Percentiles rank a stretch among this genome's conserved stretches.
phyloP scores from a whole-genome alignment of 768 basidiomycete species.

The Lanmaoa pseudosensibilis region DNA sequence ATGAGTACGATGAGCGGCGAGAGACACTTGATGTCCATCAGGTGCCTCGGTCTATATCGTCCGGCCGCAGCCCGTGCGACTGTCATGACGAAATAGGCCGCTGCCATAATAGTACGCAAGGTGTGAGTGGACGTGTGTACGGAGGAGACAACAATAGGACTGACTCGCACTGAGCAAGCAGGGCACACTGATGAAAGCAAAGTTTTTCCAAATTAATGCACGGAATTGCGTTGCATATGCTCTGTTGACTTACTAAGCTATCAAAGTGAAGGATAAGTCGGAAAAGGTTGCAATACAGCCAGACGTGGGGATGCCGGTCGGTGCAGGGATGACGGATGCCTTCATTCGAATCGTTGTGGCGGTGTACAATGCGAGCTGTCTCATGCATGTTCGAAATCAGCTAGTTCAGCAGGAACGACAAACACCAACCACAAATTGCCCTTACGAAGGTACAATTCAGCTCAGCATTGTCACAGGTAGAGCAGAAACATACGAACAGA shows the following conservation, averaged over 20 bases:
- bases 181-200: neutral
- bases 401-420: neutral
- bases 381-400: neutral
- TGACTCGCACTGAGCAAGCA: neutral
- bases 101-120: neutral
- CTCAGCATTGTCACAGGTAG: neutral
- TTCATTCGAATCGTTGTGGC: neutral
- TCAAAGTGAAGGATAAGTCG: neutral
- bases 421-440: neutral
- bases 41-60: neutral
- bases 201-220: neutral
- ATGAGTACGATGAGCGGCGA: neutral
- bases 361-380: neutral
- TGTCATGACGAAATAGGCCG: neutral
- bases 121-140: neutral
- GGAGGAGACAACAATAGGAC: neutral
- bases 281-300: neutral
- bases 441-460: neutral
- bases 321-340: neutral
- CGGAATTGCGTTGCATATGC: neutral
- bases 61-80: neutral
- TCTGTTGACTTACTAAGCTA: neutral
- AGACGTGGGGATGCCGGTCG: neutral
- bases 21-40: neutral
- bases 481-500: neutral